Evolutionary conservation across 2,329 filamentous ascomycete species (phyloP).

Genomic region (Hypoxylon sp.): DNA sequence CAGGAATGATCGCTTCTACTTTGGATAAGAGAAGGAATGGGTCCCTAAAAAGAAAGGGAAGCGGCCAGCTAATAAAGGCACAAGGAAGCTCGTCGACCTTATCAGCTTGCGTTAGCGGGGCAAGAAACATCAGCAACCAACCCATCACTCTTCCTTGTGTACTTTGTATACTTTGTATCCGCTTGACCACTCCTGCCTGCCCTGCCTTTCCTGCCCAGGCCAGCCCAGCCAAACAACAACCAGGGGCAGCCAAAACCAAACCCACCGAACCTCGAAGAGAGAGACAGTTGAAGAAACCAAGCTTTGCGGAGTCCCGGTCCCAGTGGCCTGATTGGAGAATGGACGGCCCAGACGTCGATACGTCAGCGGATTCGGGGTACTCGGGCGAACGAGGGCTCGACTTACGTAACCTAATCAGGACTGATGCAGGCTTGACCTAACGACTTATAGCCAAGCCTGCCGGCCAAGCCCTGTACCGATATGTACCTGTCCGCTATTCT

Average conservation of each 20-base stretch:
- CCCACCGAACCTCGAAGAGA: background rate
- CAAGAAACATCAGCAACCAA: too few species aligned
- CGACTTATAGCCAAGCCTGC: background rate
- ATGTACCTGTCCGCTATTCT: too few species aligned
- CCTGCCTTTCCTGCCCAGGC: too few species aligned
- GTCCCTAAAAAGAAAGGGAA: constrained; percentile 6
- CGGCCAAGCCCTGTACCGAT: too few species aligned
- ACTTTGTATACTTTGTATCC: too few species aligned
- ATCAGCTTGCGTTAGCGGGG: constrained; percentile 35
- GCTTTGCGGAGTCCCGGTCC: constrained; percentile 41
- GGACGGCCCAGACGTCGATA: background rate
- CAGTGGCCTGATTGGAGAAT: constrained; percentile 27
- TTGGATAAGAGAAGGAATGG: constrained; percentile 2
- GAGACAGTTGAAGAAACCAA: constrained; percentile 11
- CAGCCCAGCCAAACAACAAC: too few species aligned
- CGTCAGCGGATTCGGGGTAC: constrained; percentile 36
- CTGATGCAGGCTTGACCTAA: background rate
- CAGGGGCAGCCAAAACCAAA: background rate
- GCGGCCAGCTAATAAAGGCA: constrained; percentile 18
- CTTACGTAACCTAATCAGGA: constrained; percentile 24
- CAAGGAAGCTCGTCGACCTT: constrained; percentile 18
- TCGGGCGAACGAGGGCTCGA: constrained; percentile 22
- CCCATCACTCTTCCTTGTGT: too few species aligned
- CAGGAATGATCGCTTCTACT: background rate
- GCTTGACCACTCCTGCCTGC: too few species aligned